phyloP scores from a whole-genome alignment of 345 rosid species.

The Gossypium stocksii region DNA sequence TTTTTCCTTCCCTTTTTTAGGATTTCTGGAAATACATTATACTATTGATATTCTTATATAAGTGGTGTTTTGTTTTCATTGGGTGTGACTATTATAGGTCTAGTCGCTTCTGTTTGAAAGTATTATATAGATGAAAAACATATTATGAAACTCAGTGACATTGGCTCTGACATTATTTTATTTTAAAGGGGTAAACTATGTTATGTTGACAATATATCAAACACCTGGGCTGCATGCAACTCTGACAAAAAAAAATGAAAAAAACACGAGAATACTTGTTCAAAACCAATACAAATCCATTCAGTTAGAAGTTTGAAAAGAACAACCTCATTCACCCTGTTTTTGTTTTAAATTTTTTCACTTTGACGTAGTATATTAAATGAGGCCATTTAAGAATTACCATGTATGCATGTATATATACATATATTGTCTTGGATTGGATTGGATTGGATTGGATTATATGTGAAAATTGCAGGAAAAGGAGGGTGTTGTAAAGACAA shows the following conservation, averaged over 20 bases:
- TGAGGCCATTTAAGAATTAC: neutral
- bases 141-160: neutral
- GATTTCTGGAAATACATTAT: neutral
- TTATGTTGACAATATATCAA: slow-evolving; percentile 1
- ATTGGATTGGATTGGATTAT: neutral
- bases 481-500: no score
- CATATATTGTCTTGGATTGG: no score
- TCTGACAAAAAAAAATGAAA: neutral
- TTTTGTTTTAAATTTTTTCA: neutral
- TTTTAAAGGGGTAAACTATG: neutral
- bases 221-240: slow-evolving; percentile 11
- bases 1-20: no score
- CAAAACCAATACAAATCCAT: neutral
- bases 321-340: neutral
- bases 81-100: neutral
- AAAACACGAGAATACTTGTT: neutral
- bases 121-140: neutral
- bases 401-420: no score
- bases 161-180: neutral
- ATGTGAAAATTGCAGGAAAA: neutral
- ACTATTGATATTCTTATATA: neutral
- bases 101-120: neutral
- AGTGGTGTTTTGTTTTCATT: neutral
- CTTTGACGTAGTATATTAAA: neutral
- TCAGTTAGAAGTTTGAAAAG: neutral